Evolutionary conservation across 2,329 filamentous ascomycete species (phyloP), one percentile per base, ranked within the genome.

Genomic region (Aspergillus viridinutans): DNA sequence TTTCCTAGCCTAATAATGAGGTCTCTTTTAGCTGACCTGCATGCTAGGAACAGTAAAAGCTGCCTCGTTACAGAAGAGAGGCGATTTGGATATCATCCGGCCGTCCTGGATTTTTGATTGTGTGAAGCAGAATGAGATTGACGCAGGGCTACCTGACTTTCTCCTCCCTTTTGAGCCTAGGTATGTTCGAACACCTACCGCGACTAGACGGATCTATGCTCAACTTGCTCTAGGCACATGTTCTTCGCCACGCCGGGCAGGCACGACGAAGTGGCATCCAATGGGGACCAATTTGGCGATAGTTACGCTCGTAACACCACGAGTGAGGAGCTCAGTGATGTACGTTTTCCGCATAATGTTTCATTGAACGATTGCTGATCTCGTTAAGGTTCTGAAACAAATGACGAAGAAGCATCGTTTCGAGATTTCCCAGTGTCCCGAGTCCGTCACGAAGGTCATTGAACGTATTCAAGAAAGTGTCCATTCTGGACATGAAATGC

Each of bases 81-180:
- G 85, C 3, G 79, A 83, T 0, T 81, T 84, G 6, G 87, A 90
- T 63, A 87, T 99, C 52, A 81, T 97, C 56, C 85, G 85, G 23
- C 89, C 92, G 0, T 81, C 79, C 5, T 99, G 94, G 94, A 77
- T 97, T 2, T 79, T 90, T 28, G 92, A 97, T 71, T 94, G 90
- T 65, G 80, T 96, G 35, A 81, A 82, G 32, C 81, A 81, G 58
- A 79, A 78, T 48, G 80, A 86, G 61, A 67, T 73, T 45, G 84
- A 87, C 63, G 68, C 69, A 1, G 72, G 85, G 72, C 74, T 81
- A 61, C 53, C 79, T 1, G 82, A 81, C 3, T 80, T 82, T 3
- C 82, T 88, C 12, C 74, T 96, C 7, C 83, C 96, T 0, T 77
- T 83, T 3, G 86, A 89, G 60, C 80, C 82, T 21, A 75, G 78